Evolutionary conservation across 176 grass and related monocot genomes (phyloP).

Genomic region (Aegilops umbellulata): DNA sequence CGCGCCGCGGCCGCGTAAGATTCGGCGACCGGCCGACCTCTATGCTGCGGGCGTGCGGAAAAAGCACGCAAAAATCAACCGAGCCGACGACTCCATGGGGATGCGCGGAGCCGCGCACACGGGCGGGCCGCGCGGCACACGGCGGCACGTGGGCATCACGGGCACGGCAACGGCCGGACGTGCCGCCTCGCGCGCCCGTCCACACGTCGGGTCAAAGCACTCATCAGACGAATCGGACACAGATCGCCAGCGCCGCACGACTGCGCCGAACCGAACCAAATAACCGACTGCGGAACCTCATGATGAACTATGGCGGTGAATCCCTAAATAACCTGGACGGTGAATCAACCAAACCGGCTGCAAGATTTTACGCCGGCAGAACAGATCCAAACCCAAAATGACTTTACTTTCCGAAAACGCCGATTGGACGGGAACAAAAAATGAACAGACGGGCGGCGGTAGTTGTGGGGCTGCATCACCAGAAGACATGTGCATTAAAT

Average conservation of each 20-base stretch:
- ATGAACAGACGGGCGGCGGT: background rate
- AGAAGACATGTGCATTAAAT: constrained; percentile 39
- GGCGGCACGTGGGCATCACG: background rate
- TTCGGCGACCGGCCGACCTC: constrained; percentile 21
- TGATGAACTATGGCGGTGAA: no score
- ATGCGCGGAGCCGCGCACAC: constrained; percentile 18
- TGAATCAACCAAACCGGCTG: no score
- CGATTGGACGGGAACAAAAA: constrained; percentile 4
- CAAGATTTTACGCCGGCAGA: no score
- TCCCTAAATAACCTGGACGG: no score
- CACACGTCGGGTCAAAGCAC: constrained; percentile 29
- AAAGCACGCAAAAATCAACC: background rate
- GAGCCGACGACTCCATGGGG: background rate
- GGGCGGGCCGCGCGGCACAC: background rate
- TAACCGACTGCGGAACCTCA: no score
- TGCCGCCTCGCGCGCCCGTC: constrained; percentile 15
- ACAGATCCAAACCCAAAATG: no score
- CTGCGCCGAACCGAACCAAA: background rate
- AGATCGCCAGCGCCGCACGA: background rate
- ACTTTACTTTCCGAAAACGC: background rate
- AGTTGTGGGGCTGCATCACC: background rate
- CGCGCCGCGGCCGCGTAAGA: background rate
- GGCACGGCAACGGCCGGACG: background rate
- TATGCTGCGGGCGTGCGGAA: background rate
- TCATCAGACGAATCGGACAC: background rate